Evolutionary conservation across 352 stramenopile species (phyloP), one percentile per base, ranked within the genome.

Genomic region (Pelagophyceae sp.): DNA sequence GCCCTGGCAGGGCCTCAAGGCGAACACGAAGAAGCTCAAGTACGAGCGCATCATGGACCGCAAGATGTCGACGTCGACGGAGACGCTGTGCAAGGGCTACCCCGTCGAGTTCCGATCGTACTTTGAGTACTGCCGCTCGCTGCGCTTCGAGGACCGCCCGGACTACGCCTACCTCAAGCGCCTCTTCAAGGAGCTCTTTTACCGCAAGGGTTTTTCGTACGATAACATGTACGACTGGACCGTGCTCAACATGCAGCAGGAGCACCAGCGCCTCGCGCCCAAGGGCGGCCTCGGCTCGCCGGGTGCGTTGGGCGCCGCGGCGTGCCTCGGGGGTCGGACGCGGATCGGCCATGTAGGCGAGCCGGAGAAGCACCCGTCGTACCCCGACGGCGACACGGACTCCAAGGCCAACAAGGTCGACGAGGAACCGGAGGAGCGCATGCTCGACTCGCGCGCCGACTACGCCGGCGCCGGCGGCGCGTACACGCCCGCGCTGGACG

Each of bases 181-280:
- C 79, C 84, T 99, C 61, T 99, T 99, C 85, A 98, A 98, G 87
- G 95, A 99, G 81, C 89, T 99, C 35, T 98, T 99, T 84, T 98
- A 98, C 86, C 88, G 95, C 79, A 98, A 98, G 87, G 95, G 94
- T 38, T 98, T 97, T 87, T 92, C 97, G 85, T 98, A 98, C 82
- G 94, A 99, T 82, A 96, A 96, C 77, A 97, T 98, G 91, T 99
- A 98, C 83, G 95, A 99, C 88, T 99, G 95, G 95, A 98, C 94
- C 27, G 92, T 99, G 74, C 89, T 98, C 50, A 92, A 92, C 81
- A 82, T 92, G 76, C 86, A 90, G 82, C 87, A 92, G 76, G 54
- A 77, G 38, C 38, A 37, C 5, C 25, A 1, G 2, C 67, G 67
- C 67, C 67, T 74, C 67, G 67, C 35, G 1, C 67, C 67, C 35